These are phyloP conservation scores for Ophiobolus disseminans DNA, from an alignment of 2,329 filamentous ascomycete genomes.

Conservation along the genomic window DNA sequence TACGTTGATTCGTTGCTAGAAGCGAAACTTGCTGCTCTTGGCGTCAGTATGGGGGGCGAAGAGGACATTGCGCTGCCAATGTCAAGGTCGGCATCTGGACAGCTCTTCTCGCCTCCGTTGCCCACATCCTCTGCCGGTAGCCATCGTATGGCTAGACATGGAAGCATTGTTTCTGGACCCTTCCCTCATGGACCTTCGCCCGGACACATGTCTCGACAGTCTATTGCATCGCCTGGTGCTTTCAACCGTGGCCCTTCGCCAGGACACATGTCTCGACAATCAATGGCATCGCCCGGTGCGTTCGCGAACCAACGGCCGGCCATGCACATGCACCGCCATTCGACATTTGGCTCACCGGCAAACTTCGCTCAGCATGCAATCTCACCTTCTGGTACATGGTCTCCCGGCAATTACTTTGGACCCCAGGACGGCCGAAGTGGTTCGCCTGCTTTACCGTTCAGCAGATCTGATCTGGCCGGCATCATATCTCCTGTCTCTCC, in stretches of 20 bases:
- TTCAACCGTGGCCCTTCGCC: slow-evolving; percentile 61
- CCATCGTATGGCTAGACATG: slow-evolving; percentile 65
- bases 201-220: slow-evolving; percentile 66
- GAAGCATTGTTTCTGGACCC: slow-evolving; percentile 63
- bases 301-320: slow-evolving; percentile 59
- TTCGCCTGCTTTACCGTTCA: slow-evolving; percentile 51
- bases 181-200: slow-evolving; percentile 64
- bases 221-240: slow-evolving; percentile 77
- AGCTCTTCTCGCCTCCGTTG: slow-evolving; percentile 84
- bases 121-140: slow-evolving; percentile 80
- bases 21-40: slow-evolving; percentile 89
- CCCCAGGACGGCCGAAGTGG: slow-evolving; percentile 50
- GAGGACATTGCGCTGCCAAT: slow-evolving; percentile 66
- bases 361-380: slow-evolving; percentile 70
- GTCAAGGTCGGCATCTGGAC: slow-evolving; percentile 74
- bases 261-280: slow-evolving; percentile 66
- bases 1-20: slow-evolving; percentile 87
- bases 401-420: slow-evolving; percentile 49
- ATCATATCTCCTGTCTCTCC: slow-evolving; percentile 66
- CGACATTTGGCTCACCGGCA: slow-evolving; percentile 72
- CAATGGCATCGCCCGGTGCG: slow-evolving; percentile 77
- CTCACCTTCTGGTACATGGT: slow-evolving; percentile 57
- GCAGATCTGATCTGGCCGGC: slow-evolving; percentile 47
- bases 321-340: slow-evolving; percentile 72
- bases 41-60: slow-evolving; percentile 81